phyloP scores from a whole-genome alignment of 1,284 basidiomycete species.

The Puccinia hordei region DNA sequence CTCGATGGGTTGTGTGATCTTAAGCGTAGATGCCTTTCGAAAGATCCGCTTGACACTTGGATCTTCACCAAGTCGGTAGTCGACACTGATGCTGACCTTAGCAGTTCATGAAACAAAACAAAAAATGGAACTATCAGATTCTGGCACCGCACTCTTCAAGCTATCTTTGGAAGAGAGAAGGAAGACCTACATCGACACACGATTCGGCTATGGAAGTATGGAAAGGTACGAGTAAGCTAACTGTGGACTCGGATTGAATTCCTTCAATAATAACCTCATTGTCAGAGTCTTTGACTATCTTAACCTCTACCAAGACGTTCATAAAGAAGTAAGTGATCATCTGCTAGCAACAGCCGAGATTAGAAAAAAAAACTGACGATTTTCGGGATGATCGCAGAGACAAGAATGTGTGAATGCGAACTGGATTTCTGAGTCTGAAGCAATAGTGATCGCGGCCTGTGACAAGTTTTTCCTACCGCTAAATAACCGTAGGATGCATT shows the following conservation, averaged over 20 bases:
- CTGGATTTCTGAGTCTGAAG: conserved; percentile 19
- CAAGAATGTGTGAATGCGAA: background rate
- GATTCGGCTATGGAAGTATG: background rate
- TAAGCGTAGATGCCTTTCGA: background rate
- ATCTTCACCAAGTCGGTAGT: conserved; percentile 28
- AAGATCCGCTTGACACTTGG: conserved; percentile 19
- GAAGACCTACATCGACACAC: conserved; percentile 6
- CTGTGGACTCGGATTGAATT: conserved; percentile 6
- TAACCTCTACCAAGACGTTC: background rate
- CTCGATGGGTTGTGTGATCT: conserved; percentile 16
- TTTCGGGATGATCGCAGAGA: background rate
- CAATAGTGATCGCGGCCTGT: conserved; percentile 16
- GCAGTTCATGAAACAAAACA: background rate
- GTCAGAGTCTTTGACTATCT: background rate
- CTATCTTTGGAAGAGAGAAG: background rate
- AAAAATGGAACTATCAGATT: background rate
- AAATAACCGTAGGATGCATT: conserved; percentile 26
- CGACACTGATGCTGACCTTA: conserved; percentile 19
- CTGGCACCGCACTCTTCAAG: background rate
- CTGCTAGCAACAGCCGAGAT: conserved; percentile 54
- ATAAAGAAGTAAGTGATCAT: background rate
- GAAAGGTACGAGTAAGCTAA: conserved; percentile 23
- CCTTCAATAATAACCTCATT: conserved; percentile 17
- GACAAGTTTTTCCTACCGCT: conserved; percentile 32
- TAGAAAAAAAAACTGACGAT: conserved; percentile 29